Base-by-base conservation (phyloP, 805 yeast genomes). In the Nakazawaea wyomingensis region DNA sequence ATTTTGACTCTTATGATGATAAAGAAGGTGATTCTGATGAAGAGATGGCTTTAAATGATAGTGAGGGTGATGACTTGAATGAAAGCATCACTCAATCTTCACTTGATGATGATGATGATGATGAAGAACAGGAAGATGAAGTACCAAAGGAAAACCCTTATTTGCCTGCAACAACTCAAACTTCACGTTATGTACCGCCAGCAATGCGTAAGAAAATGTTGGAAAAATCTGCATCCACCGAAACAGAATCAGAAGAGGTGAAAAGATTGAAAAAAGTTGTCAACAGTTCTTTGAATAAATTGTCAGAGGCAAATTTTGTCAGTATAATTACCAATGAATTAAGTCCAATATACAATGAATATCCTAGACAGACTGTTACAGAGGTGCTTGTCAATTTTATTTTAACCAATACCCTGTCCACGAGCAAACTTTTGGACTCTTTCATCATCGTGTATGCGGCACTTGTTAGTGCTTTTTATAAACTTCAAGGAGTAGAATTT, bases 281-380 rank as follows among this genome's bases (percentile, higher is more conserved):
- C 37, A 93, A 89, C 54, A 90, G 97, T 46, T 79, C 88, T 1
- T 67, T 93, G 54, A 93, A 93, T 60, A 83, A 80, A 60, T 70
- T 93, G n/a, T 85, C 96, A 1, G 98, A 91, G 53, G 80, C 95
- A 1, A 93, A 90, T 48, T 68, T 90, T 22, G 67, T 76, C 10
- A 66, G 81, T 2, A 86, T 90, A 41, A 78, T 85, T 17, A 72
- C 75, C 46, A 42, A 42, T 18, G 87, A 86, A 20, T 64, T 93
- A 41, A 80, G 80, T 52, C 69, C 68, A 0, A 62, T 87, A 1
- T 93, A 78, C 54, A 62, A 70, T 48, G 71, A 70, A 6, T 70
- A 87, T 52, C 82, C 99, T 4, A 74, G 96, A 50, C 89, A 87
- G 43, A 58, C 74, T n/a, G 95, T 89, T 17, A 88, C 79, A 40